Base-by-base conservation (phyloP, 352 stramenopile genomes). In the Globisporangium splendens region DNA sequence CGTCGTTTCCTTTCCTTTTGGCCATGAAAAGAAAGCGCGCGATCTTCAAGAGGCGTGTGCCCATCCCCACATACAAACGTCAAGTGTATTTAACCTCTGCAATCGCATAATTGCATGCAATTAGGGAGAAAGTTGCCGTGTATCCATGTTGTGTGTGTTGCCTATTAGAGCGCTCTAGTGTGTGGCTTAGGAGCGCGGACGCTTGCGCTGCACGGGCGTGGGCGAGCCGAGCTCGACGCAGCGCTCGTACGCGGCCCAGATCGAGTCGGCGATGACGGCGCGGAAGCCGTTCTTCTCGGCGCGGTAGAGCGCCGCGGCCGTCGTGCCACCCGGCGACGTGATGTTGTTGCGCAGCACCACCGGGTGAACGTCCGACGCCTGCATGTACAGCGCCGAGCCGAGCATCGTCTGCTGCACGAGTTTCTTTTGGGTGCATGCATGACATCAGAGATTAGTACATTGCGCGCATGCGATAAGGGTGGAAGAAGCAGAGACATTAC, bases 241-340 rank as follows among this genome's bases (percentile, higher is more conserved):
- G 50, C 93, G 75, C 69, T 97, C 81, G 72, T 98, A 98, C 24
- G 92, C 96, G 20, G 93, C 94, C 96, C 96, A 99, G 54, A 98
- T 97, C 21, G 95, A 96, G 73, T 98, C 86, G 42, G 85, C 75
- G 62, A 97, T 97, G 28, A 97, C 89, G 0, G 91, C 93, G 43
- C 94, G 85, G 70, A 98, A 98, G 47, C 89, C 91, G 46, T 96
- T 97, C 69, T 97, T 97, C 72, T 98, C 96, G n/a, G 97, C 81
- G 33, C 95, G 88, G 62, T 98, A 98, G 42, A 98, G 84, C 11
- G 94, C 95, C 4, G 83, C 88, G 7, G 96, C 95, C 2, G 96
- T 98, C 38, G 96, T 98, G 46, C 96, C 96, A 3, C 91, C 83
- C 0, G 96, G 96, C 60, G 83, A 97, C 15, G 96, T 98, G 53